Conservation (phyloP, 768 basidiomycete genomes). For the Lentinula lateritia region DNA sequence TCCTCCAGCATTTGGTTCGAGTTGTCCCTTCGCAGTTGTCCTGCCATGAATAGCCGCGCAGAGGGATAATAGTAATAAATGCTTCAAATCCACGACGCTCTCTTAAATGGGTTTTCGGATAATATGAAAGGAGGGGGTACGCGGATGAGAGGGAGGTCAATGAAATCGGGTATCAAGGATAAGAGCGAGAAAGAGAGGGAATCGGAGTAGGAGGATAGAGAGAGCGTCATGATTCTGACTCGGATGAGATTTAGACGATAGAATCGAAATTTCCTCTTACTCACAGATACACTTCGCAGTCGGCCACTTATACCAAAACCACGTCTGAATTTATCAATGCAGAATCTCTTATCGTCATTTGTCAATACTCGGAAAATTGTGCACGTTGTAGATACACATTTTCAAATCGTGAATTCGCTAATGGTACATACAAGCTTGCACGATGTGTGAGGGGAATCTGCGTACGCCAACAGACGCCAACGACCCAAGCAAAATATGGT, state of each 20-base stretch:
- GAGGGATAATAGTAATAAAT: background rate
- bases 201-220: background rate
- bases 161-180: background rate
- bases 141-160: background rate
- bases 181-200: background rate
- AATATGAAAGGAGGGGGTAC: background rate
- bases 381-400: too few species aligned
- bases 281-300: too few species aligned
- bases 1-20: background rate
- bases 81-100: conserved; percentile 1
- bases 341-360: too few species aligned
- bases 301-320: too few species aligned
- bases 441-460: too few species aligned
- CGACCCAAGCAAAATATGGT: too few species aligned
- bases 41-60: background rate
- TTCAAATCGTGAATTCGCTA: too few species aligned
- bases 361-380: too few species aligned
- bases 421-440: too few species aligned
- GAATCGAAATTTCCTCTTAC: background rate
- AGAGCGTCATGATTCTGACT: background rate
- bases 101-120: background rate
- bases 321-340: too few species aligned
- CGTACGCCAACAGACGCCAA: too few species aligned
- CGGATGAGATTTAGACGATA: too few species aligned
- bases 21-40: background rate